Conservation (phyloP, 176 grass and related monocot genomes). For the Triticum timopheevii region DNA sequence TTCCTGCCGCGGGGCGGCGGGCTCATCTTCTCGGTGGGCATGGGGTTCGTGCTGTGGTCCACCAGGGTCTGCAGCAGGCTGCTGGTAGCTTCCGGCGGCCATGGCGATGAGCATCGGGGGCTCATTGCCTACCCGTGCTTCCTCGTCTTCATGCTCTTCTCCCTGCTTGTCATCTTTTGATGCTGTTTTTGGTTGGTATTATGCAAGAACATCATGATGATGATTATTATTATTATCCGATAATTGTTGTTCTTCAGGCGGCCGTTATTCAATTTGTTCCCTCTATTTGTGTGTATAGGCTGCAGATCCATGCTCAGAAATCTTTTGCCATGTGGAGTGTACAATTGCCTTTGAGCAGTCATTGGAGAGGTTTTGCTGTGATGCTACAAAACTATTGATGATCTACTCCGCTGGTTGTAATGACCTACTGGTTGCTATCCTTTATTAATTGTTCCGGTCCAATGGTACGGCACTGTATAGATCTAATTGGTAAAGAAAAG, state of each 20-base stretch:
- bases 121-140: slow-evolving; percentile 76
- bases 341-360: neutral
- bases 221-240: neutral
- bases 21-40: slow-evolving; percentile 63
- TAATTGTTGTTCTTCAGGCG: neutral
- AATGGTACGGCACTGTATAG: neutral
- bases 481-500: too few species aligned
- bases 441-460: neutral
- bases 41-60: slow-evolving; percentile 83
- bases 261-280: neutral
- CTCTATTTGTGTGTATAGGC: neutral
- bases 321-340: slow-evolving; percentile 23
- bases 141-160: slow-evolving; percentile 88
- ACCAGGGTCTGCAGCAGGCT: slow-evolving; percentile 71
- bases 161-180: slow-evolving; percentile 83
- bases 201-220: neutral
- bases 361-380: neutral
- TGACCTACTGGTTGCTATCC: neutral
- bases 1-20: slow-evolving; percentile 70
- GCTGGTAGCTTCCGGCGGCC: slow-evolving; percentile 67
- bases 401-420: neutral
- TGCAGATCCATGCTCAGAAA: slow-evolving; percentile 31
- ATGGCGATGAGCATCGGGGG: slow-evolving; percentile 68
- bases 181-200: slow-evolving; percentile 4
- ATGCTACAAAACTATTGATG: slow-evolving; percentile 12